phyloP scores from a whole-genome alignment of 257 asterid species.

The Primulina tabacum region DNA sequence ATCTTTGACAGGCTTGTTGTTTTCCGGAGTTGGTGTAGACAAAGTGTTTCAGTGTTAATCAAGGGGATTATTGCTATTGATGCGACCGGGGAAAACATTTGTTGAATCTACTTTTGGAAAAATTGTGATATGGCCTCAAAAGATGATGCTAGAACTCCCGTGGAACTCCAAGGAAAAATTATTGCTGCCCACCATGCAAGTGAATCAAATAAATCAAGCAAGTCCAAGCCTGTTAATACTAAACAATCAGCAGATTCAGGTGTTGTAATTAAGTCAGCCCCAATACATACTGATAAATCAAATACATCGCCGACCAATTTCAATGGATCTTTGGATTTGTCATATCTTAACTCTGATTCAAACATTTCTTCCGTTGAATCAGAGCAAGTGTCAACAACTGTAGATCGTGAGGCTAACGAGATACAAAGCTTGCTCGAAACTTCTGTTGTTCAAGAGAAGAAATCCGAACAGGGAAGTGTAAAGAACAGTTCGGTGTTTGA shows the following conservation, averaged over 20 bases:
- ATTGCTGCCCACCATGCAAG: constrained; percentile 35
- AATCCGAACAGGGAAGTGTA: constrained; percentile 36
- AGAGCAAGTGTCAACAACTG: constrained; percentile 31
- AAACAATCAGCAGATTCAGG: constrained; percentile 36
- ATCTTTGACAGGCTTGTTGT: constrained; percentile 24
- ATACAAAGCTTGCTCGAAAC: constrained; percentile 25
- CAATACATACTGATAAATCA: constrained; percentile 26
- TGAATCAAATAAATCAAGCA: constrained; percentile 39
- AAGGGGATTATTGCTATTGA: constrained; percentile 7
- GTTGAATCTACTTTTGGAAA: constrained; percentile 22
- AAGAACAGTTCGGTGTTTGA: constrained; percentile 40
- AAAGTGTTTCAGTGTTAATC: constrained; percentile 11
- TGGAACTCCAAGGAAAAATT: constrained; percentile 39
- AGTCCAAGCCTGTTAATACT: constrained; percentile 32
- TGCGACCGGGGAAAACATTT: constrained; percentile 13
- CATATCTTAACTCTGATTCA: constrained; percentile 31
- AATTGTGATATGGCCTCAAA: constrained; percentile 56
- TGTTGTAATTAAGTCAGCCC: constrained; percentile 5
- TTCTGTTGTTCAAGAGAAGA: constrained; percentile 36
- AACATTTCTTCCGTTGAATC: constrained; percentile 24
- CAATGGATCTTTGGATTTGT: constrained; percentile 12
- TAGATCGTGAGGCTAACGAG: constrained; percentile 25
- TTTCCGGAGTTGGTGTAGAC: constrained; percentile 16
- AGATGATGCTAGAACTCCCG: constrained; percentile 43
- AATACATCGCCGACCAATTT: constrained; percentile 19